Percentiles rank a stretch among this genome's conserved stretches.
These are phyloP conservation scores for Clitopilus passeckerianus DNA, from an alignment of 768 basidiomycete species.

Conservation along the genomic window DNA sequence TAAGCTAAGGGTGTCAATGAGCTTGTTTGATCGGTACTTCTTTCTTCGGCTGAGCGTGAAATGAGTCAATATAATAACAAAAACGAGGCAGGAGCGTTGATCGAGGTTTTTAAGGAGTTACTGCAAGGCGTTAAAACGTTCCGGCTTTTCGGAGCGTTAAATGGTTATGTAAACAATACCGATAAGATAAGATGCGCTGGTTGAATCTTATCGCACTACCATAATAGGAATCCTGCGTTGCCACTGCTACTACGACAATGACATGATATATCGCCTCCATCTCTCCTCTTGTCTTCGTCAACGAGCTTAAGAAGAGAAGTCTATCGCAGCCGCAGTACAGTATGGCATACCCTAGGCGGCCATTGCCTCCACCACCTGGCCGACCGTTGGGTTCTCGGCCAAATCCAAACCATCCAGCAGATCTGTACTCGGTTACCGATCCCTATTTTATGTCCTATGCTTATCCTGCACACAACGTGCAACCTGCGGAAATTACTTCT, in stretches of 20 bases:
- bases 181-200: neutral
- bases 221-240: neutral
- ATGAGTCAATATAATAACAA: neutral
- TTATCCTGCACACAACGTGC: constrained; percentile 33
- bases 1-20: neutral
- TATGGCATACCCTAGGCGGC: constrained; percentile 18
- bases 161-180: neutral
- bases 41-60: neutral
- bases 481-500: constrained; percentile 33
- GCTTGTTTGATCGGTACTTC: neutral
- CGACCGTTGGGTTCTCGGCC: constrained; percentile 22
- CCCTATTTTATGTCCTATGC: constrained; percentile 36
- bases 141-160: neutral
- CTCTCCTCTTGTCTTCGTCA: neutral
- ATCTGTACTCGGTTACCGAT: constrained; percentile 23
- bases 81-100: neutral
- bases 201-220: neutral
- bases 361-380: constrained; percentile 20
- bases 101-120: neutral
- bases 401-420: constrained; percentile 19
- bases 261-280: neutral
- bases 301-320: neutral
- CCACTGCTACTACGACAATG: neutral
- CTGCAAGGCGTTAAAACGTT: neutral
- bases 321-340: neutral